Conservation (phyloP, 2,329 filamentous ascomycete genomes). For the Exophiala sideris region DNA sequence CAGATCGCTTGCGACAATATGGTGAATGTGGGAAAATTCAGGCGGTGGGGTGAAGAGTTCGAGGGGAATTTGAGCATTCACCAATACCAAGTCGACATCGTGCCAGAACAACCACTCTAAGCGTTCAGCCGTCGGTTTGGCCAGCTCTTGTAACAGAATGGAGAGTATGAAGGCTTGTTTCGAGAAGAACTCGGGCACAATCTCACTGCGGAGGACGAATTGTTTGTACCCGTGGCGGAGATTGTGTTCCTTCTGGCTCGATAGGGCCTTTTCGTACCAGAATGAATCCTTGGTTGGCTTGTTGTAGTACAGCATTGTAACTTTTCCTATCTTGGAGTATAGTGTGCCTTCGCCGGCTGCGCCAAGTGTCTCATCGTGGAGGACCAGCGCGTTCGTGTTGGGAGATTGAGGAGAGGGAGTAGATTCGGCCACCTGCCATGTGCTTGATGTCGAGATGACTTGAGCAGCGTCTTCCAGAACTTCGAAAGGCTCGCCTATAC, state of each 20-base stretch:
- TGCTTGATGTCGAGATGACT: background rate
- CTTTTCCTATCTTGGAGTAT: slow-evolving; percentile 31
- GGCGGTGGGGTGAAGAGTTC: slow-evolving; percentile 35
- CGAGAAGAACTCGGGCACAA: background rate
- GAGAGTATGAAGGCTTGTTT: slow-evolving; percentile 28
- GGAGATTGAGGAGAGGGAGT: background rate
- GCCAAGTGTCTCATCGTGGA: background rate
- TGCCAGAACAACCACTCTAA: slow-evolving; percentile 39
- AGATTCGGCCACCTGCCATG: background rate
- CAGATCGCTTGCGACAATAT: slow-evolving; percentile 33
- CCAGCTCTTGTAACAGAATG: slow-evolving; percentile 34
- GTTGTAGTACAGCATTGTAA: slow-evolving; percentile 35
- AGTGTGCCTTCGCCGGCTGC: background rate
- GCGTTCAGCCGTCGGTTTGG: slow-evolving; percentile 32
- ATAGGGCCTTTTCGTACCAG: slow-evolving; percentile 37
- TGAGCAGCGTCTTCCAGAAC: too few species aligned
- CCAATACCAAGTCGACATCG: slow-evolving; percentile 35
- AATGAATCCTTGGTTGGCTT: slow-evolving; percentile 25
- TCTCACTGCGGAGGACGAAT: slow-evolving; percentile 6
- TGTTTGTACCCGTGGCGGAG: slow-evolving; percentile 7
- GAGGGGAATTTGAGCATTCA: slow-evolving; percentile 35
- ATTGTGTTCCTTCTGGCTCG: slow-evolving; percentile 30
- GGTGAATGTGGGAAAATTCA: slow-evolving; percentile 31
- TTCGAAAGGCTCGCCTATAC: too few species aligned
- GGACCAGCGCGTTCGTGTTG: background rate